Conservation (phyloP, 164 flowering plant genomes). For the Dillenia suffruticosa region DNA sequence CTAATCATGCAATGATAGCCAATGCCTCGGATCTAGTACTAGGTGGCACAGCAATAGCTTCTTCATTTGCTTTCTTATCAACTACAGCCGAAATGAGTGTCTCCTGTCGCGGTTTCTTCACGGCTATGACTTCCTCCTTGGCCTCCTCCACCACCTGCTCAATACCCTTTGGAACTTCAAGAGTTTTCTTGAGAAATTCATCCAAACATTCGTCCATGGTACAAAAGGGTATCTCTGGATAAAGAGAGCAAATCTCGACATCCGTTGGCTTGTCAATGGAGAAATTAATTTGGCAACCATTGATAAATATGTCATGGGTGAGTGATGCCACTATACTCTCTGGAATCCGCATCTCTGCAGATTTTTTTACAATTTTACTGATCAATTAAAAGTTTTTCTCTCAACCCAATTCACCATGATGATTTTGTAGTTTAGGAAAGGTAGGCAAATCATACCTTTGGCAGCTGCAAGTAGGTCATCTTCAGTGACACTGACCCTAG, state of each 20-base stretch:
- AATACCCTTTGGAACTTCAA: background rate
- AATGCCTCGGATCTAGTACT: too few species aligned
- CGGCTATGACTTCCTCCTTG: background rate
- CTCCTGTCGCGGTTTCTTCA: background rate
- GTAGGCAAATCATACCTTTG: conserved; percentile 23
- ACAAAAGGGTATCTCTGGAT: conserved; percentile 30
- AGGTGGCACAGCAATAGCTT: too few species aligned
- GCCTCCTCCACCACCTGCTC: conserved; percentile 4
- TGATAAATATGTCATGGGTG: conserved; percentile 59
- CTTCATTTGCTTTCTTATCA: too few species aligned
- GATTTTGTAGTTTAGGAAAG: background rate
- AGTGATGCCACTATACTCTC: conserved; percentile 51
- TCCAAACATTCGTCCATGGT: conserved; percentile 38
- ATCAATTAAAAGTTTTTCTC: too few species aligned
- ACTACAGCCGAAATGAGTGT: too few species aligned
- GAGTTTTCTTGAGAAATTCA: conserved; percentile 19
- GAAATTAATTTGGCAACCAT: conserved; percentile 47
- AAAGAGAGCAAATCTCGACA: conserved; percentile 28
- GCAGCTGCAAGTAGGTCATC: conserved; percentile 40
- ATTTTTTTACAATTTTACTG: too few species aligned
- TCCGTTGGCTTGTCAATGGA: conserved; percentile 26
- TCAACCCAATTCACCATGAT: too few species aligned
- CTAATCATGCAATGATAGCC: too few species aligned
- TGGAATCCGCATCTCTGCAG: conserved; percentile 58
- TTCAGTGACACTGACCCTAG: conserved; percentile 48